These are phyloP conservation scores for Xerocomus brunneocitrinus DNA, from an alignment of 768 basidiomycete species.

Conservation along the genomic window DNA sequence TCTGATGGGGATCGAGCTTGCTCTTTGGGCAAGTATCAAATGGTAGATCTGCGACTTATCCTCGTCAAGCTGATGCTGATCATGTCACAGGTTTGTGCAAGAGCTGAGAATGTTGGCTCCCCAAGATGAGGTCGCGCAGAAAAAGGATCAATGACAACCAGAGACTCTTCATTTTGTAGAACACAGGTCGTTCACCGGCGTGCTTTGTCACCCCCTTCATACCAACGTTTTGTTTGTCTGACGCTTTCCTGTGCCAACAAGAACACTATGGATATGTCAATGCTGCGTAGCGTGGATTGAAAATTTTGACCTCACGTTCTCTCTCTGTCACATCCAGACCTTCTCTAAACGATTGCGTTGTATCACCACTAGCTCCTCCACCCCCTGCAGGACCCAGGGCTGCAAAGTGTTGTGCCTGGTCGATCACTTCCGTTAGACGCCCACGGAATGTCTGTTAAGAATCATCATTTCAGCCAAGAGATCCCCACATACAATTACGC, in stretches of 20 bases:
- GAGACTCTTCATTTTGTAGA: background rate
- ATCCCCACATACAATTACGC: conserved; percentile 14
- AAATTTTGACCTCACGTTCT: conserved; percentile 58
- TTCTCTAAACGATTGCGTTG: conserved; percentile 76
- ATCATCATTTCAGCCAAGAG: background rate
- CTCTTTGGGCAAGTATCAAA: conserved; percentile 76
- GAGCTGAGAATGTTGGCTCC: conserved; percentile 46
- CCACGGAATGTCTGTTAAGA: conserved; percentile 62
- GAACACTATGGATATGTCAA: conserved; percentile 57
- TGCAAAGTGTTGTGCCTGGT: conserved; percentile 88
- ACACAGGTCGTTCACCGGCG: conserved; percentile 36
- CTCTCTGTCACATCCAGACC: conserved; percentile 91
- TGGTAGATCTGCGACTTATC: conserved; percentile 46
- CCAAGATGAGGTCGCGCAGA: conserved; percentile 13
- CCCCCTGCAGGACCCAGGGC: conserved; percentile 56
- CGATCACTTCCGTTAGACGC: conserved; percentile 73
- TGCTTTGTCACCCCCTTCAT: conserved; percentile 63
- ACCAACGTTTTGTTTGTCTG: conserved; percentile 76
- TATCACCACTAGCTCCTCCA: conserved; percentile 49
- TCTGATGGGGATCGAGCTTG: conserved; percentile 60
- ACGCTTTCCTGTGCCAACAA: conserved; percentile 79
- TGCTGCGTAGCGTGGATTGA: background rate
- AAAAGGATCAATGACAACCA: conserved; percentile 23
- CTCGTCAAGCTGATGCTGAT: conserved; percentile 5
- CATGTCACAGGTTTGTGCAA: conserved; percentile 54